A percentile compares a stretch with the other conserved stretches of the same genome.
These are phyloP conservation scores for Postia placenta DNA, from an alignment of 768 basidiomycete genomes.

Conservation along the genomic window DNA sequence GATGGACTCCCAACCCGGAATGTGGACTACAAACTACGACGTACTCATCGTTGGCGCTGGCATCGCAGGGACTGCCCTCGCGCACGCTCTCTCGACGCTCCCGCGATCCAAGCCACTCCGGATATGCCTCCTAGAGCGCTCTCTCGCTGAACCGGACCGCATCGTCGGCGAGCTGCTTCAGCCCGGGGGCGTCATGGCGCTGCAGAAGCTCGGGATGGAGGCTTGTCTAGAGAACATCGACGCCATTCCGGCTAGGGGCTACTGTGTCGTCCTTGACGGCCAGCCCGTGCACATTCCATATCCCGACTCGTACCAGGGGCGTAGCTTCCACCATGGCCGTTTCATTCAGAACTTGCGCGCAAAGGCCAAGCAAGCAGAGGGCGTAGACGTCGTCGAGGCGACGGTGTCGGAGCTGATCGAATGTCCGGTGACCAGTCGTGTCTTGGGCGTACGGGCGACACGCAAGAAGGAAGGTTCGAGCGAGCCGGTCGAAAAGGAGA, in stretches of 20 bases:
- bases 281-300: constrained; percentile 86
- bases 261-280: constrained; percentile 69
- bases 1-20: constrained; percentile 5
- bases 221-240: constrained; percentile 82
- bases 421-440: constrained; percentile 40
- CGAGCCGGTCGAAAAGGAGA: constrained; percentile 34
- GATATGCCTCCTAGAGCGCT: constrained; percentile 85
- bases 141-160: constrained; percentile 87
- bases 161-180: constrained; percentile 98
- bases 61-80: constrained; percentile 82
- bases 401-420: constrained; percentile 75
- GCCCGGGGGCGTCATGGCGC: constrained; percentile 79
- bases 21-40: constrained; percentile 47
- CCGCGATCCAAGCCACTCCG: constrained; percentile 47
- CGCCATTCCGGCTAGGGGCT: constrained; percentile 76
- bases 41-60: constrained; percentile 90
- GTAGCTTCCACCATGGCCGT: constrained; percentile 91
- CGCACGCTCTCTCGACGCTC: constrained; percentile 70
- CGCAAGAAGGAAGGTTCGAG: constrained; percentile 35
- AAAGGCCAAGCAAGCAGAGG: constrained; percentile 50
- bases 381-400: constrained; percentile 81
- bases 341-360: constrained; percentile 78
- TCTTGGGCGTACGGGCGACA: constrained; percentile 65
- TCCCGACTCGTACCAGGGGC: constrained; percentile 62
- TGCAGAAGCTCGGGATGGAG: constrained; percentile 73